These are phyloP conservation scores for Fusarium sp. DNA, from an alignment of 2,329 filamentous ascomycete species.

Conservation along the genomic window DNA sequence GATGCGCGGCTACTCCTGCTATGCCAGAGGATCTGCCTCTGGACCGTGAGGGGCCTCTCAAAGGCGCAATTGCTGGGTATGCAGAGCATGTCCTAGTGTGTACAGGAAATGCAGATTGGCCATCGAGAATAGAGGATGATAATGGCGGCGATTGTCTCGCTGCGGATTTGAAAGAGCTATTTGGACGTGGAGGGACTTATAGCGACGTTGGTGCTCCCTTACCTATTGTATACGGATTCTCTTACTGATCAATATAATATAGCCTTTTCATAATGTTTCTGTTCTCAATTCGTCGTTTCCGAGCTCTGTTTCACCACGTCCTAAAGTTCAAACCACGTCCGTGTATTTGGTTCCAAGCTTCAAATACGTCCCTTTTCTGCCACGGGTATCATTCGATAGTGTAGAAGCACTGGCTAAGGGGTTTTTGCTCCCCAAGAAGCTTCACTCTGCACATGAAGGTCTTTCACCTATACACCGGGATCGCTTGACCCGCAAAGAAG, in stretches of 20 bases:
- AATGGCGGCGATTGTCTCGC: constrained; percentile 72
- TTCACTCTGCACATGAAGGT: constrained; percentile 69
- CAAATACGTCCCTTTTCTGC: constrained; percentile 78
- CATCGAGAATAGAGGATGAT: constrained; percentile 85
- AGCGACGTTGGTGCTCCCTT: constrained; percentile 64
- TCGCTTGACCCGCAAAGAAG: constrained; percentile 59
- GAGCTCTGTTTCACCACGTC: constrained; percentile 59
- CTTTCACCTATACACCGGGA: constrained; percentile 68
- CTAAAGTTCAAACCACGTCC: constrained; percentile 64
- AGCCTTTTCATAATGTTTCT: constrained; percentile 87
- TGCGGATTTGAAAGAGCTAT: constrained; percentile 74
- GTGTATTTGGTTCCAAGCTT: constrained; percentile 86
- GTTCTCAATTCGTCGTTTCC: constrained; percentile 80
- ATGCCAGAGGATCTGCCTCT: constrained; percentile 77
- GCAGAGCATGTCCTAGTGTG: constrained; percentile 85
- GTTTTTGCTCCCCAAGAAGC: constrained; percentile 69
- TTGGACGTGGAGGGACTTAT: constrained; percentile 72
- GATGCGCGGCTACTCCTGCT: constrained; percentile 72
- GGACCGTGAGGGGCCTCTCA: constrained; percentile 74
- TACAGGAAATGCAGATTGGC: constrained; percentile 84
- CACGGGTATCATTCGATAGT: constrained; percentile 66
- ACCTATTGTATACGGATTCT: neutral
- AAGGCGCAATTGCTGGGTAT: constrained; percentile 81
- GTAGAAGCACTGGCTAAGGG: constrained; percentile 69
- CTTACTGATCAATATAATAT: constrained; percentile 53